Conservation (phyloP, 148 eudicot species). For the Chenopodium album region DNA sequence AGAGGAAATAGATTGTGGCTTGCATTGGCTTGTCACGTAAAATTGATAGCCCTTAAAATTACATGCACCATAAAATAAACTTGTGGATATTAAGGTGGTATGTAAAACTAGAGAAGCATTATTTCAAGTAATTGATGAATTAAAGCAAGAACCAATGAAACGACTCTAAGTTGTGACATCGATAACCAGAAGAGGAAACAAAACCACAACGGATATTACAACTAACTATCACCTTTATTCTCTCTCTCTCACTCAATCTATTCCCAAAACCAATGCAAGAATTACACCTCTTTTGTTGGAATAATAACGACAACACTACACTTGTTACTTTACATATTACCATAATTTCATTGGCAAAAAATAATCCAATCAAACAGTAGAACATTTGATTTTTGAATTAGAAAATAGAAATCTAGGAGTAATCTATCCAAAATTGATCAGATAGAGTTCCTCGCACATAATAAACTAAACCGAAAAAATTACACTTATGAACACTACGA, state of each 20-base stretch:
- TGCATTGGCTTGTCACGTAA: too few species aligned
- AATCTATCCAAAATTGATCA: too few species aligned
- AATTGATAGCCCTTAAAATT: neutral
- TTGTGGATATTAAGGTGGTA: neutral
- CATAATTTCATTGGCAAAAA: neutral
- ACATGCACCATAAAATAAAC: neutral
- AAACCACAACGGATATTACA: neutral
- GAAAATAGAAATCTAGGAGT: too few species aligned
- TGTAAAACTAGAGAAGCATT: neutral
- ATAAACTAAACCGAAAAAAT: too few species aligned
- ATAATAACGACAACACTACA: neutral
- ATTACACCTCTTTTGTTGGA: neutral
- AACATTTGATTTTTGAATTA: too few species aligned
- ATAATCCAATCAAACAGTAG: too few species aligned
- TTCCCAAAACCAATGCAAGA: neutral
- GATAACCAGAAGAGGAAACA: neutral
- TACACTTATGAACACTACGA: too few species aligned
- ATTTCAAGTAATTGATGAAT: neutral
- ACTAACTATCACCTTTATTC: neutral
- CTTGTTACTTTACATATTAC: neutral
- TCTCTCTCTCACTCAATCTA: neutral
- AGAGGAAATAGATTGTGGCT: neutral
- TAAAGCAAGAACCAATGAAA: neutral
- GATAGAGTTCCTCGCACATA: too few species aligned
- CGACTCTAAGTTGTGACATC: neutral